Evolutionary conservation across 2,329 filamentous ascomycete species (phyloP).

Genomic region (Didymella arachidicola): DNA sequence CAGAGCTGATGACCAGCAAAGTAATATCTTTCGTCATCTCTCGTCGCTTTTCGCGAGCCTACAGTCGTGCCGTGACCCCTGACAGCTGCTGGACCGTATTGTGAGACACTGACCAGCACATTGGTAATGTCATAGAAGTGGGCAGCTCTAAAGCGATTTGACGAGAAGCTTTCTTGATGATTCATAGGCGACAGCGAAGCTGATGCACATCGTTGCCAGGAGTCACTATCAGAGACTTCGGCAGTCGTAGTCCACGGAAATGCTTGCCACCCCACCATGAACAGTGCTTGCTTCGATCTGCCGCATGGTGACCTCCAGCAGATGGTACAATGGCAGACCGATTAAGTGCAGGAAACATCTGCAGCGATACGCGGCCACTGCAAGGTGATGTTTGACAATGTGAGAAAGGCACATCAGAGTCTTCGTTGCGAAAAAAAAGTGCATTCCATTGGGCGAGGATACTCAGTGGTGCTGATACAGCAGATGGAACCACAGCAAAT

Average conservation of each 20-base stretch:
- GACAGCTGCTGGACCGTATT: neutral
- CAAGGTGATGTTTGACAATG: neutral
- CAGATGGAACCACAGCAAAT: too few species aligned
- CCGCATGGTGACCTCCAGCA: neutral
- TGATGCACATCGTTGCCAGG: neutral
- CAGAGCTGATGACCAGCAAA: neutral
- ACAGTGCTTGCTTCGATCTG: neutral
- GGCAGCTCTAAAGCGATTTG: neutral
- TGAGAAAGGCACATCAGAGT: neutral
- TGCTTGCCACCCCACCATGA: neutral
- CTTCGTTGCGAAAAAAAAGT: neutral
- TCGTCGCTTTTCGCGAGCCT: neutral
- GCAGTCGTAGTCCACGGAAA: neutral
- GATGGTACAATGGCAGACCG: neutral
- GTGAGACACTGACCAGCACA: neutral
- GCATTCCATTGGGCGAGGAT: neutral
- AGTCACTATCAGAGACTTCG: neutral
- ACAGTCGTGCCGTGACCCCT: neutral
- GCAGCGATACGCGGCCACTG: neutral
- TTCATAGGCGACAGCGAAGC: neutral
- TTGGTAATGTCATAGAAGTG: neutral
- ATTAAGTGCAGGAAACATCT: neutral
- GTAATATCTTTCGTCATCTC: neutral
- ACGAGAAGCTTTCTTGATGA: neutral
- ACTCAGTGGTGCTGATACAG: too few species aligned